Percentiles rank a stretch among this genome's conserved stretches.
phyloP scores from a whole-genome alignment of 768 basidiomycete genomes.

The Serendipita sp. region DNA sequence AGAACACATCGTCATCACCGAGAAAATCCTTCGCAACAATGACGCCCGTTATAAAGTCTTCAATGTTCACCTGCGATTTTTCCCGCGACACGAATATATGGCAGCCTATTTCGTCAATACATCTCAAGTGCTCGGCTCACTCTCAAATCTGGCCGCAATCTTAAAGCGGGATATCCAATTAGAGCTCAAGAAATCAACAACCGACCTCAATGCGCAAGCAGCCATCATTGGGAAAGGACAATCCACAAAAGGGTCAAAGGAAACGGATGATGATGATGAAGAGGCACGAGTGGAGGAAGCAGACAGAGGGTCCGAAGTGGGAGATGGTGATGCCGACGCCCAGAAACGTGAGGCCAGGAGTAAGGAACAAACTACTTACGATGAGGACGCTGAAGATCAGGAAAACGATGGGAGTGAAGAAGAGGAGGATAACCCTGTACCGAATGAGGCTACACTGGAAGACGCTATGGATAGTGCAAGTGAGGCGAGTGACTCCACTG shows the following conservation, averaged over 20 bases:
- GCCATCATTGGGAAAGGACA: constrained; percentile 74
- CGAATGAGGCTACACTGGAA: constrained; percentile 42
- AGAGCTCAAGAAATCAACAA: constrained; percentile 76
- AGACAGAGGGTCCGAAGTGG: constrained; percentile 58
- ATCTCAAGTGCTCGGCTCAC: constrained; percentile 52
- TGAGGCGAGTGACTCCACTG: constrained; percentile 19
- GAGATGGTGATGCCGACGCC: constrained; percentile 70
- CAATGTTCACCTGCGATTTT: constrained; percentile 68
- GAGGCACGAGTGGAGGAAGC: constrained; percentile 26
- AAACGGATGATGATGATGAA: constrained; percentile 35
- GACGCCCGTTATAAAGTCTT: constrained; percentile 63
- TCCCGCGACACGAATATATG: constrained; percentile 67
- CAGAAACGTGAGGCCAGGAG: constrained; percentile 56
- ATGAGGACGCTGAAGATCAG: constrained; percentile 48
- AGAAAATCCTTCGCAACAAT: constrained; percentile 51
- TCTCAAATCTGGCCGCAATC: constrained; percentile 61
- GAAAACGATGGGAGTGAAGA: constrained; percentile 23
- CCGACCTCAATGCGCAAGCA: constrained; percentile 62
- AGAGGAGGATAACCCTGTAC: constrained; percentile 28
- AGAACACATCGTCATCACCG: constrained; percentile 63
- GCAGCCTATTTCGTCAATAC: constrained; percentile 67
- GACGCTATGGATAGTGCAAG: constrained; percentile 34
- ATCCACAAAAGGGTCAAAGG: constrained; percentile 26
- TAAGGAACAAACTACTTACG: constrained; percentile 63
- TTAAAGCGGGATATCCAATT: constrained; percentile 73